phyloP scores from a whole-genome alignment of 1,284 basidiomycete species.

The Ceratobasidium sp. region DNA sequence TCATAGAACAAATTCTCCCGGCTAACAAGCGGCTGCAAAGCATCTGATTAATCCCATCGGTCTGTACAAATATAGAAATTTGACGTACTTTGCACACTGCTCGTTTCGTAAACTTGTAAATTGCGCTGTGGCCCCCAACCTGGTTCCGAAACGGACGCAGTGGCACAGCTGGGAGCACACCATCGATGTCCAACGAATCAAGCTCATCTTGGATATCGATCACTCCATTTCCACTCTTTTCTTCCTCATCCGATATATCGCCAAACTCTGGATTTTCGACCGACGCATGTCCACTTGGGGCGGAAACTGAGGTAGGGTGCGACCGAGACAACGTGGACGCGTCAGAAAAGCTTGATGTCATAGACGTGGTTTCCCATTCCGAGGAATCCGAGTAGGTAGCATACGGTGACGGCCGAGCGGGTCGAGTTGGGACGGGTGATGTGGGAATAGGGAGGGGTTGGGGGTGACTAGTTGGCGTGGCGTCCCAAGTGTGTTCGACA shows the following conservation, averaged over 20 bases:
- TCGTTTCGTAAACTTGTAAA: constrained; percentile 98
- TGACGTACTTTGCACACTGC: constrained; percentile 95
- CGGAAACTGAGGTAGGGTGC: constrained; percentile 42
- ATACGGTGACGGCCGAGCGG: constrained; percentile 33
- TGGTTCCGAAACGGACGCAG: constrained; percentile 97
- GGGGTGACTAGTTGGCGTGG: constrained; percentile 31
- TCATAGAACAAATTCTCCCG: constrained; percentile 99
- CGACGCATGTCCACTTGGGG: constrained; percentile 16
- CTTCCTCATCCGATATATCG: constrained; percentile 48
- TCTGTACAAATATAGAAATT: constrained; percentile 1
- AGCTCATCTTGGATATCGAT: constrained; percentile 45
- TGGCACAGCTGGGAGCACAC: constrained; percentile 85
- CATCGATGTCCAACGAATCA: constrained; percentile 45
- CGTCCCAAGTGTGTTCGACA: constrained; percentile 22
- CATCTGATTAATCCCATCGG: constrained; percentile 4
- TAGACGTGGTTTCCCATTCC: constrained; percentile 46
- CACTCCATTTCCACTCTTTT: constrained; percentile 44
- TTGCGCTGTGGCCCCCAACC: constrained; percentile 96
- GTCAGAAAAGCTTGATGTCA: constrained; percentile 44
- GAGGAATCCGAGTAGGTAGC: constrained; percentile 39
- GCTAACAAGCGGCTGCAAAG: constrained; percentile 87
- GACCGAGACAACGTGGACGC: constrained; percentile 41
- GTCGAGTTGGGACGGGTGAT: constrained; percentile 18
- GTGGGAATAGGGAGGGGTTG: constrained; percentile 30
- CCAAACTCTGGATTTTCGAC: constrained; percentile 42